These are phyloP conservation scores for Pseudocercospora vitis DNA, from an alignment of 2,329 filamentous ascomycete genomes.

Conservation along the genomic window DNA sequence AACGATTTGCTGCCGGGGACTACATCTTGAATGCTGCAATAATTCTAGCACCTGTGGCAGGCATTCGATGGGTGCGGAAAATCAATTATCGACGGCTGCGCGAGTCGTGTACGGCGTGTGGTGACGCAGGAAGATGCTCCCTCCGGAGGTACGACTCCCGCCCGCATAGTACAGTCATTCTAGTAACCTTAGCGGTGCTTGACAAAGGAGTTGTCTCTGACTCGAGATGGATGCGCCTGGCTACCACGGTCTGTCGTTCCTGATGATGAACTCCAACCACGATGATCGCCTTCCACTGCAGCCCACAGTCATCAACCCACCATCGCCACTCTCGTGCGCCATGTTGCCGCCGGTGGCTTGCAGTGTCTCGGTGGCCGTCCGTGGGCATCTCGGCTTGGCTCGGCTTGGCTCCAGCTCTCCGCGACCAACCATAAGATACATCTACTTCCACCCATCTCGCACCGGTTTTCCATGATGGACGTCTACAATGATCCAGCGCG, in stretches of 20 bases:
- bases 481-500: too few relatives aligned
- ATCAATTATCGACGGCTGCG: neutral
- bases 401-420: neutral
- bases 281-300: neutral
- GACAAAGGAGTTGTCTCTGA: slow-evolving; percentile 15
- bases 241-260: too few relatives aligned
- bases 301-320: neutral
- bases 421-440: too few relatives aligned
- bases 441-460: too few relatives aligned
- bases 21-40: neutral
- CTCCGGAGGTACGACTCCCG: too few relatives aligned
- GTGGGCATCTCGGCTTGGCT: neutral
- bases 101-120: neutral
- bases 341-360: neutral
- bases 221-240: too few relatives aligned
- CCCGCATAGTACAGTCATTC: too few relatives aligned
- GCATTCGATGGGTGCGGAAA: neutral
- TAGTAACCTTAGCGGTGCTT: slow-evolving; percentile 13
- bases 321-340: neutral
- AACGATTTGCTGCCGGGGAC: neutral
- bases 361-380: neutral
- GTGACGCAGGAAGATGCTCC: neutral
- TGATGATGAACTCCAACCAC: neutral
- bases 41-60: neutral
- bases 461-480: too few relatives aligned